Evolutionary conservation across 2,329 filamentous ascomycete genomes (phyloP).

Genomic region (Alternaria rosae): DNA sequence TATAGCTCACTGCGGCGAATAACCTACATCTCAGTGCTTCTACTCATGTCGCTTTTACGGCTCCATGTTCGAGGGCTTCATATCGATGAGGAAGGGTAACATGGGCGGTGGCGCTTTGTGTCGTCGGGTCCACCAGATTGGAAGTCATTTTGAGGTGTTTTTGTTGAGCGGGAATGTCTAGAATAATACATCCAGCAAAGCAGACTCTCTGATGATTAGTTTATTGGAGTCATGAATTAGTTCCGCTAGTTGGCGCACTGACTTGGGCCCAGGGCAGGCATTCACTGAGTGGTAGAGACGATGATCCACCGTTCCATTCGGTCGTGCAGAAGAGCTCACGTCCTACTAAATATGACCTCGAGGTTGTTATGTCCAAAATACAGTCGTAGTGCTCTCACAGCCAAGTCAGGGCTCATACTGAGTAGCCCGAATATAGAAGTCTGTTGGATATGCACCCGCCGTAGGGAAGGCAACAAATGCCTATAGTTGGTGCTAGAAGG

Average conservation of each 20-base stretch:
- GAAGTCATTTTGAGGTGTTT: background rate
- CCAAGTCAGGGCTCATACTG: constrained; percentile 2
- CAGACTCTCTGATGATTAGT: too few species aligned
- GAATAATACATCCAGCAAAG: too few species aligned
- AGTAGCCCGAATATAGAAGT: constrained; percentile 1
- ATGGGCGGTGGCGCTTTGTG: background rate
- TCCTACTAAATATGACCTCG: background rate
- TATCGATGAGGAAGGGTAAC: background rate
- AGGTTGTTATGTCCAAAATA: constrained; percentile 2
- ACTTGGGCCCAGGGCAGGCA: background rate
- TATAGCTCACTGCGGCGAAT: background rate
- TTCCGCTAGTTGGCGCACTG: too few species aligned
- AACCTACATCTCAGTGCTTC: background rate
- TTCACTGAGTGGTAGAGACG: background rate
- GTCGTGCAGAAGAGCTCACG: background rate
- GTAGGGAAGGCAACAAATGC: constrained; percentile 8
- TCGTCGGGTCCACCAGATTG: background rate
- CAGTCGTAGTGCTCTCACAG: constrained; percentile 1
- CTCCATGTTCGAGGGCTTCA: background rate
- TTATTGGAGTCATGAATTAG: too few species aligned
- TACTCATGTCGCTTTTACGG: background rate
- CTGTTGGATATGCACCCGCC: constrained; percentile 1
- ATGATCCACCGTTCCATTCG: background rate
- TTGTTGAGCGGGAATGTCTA: background rate
- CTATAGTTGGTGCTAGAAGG: background rate